phyloP scores from a whole-genome alignment of 768 basidiomycete species.

The Rhodotorula kratochvilovae region DNA sequence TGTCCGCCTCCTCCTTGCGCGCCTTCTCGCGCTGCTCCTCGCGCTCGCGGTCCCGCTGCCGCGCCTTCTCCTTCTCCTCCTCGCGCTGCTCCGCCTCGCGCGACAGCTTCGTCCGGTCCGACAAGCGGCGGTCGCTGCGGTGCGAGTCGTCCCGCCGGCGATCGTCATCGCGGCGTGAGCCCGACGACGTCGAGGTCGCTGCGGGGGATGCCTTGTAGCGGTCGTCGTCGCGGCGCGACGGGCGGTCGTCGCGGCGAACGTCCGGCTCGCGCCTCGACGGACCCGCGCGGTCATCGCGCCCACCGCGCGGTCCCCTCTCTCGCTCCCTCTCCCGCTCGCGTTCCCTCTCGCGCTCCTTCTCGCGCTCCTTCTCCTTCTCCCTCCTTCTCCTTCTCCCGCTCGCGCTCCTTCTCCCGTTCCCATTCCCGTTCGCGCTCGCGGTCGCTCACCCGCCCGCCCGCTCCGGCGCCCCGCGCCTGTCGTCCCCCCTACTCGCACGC shows the following conservation, averaged over 20 bases:
- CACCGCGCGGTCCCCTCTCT: neutral
- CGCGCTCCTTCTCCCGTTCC: slow-evolving; percentile 52
- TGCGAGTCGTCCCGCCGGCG: slow-evolving; percentile 1
- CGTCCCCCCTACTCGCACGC: too few species aligned
- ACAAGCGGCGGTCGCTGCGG: neutral
- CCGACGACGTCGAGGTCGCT: neutral
- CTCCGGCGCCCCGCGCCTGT: neutral
- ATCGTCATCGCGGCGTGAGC: neutral
- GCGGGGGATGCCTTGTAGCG: neutral
- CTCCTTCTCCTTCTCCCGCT: slow-evolving; percentile 52
- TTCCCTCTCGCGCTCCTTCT: slow-evolving; percentile 30
- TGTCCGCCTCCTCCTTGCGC: slow-evolving; percentile 2
- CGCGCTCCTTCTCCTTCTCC: slow-evolving; percentile 45
- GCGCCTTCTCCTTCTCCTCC: slow-evolving; percentile 21
- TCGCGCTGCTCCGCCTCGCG: slow-evolving; percentile 14
- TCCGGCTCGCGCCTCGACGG: neutral
- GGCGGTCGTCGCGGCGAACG: neutral
- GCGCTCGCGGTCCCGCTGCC: slow-evolving; percentile 11
- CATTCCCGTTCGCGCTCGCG: slow-evolving; percentile 56
- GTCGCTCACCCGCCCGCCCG: too few species aligned
- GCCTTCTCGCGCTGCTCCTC: slow-evolving; percentile 19
- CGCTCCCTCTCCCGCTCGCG: neutral
- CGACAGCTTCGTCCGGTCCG: slow-evolving; percentile 3
- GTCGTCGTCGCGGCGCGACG: neutral
- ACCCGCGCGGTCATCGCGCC: neutral